These are phyloP conservation scores for Sordariomycetes sp. DNA, from an alignment of 2,329 filamentous ascomycete species.

Conservation along the genomic window DNA sequence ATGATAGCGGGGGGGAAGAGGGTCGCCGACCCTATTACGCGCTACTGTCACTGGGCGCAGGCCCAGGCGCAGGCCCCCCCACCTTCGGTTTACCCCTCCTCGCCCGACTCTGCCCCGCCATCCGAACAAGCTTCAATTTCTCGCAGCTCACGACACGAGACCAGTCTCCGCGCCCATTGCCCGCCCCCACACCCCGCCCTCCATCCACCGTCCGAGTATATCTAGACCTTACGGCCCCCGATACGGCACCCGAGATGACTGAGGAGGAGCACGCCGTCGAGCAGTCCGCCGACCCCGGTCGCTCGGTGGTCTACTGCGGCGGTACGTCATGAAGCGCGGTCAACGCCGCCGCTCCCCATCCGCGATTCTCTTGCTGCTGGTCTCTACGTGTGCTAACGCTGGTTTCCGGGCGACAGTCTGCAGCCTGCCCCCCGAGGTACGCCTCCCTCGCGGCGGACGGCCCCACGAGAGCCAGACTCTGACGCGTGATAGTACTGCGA, in stretches of 20 bases:
- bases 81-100: slow-evolving; percentile 2
- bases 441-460: slow-evolving; percentile 4
- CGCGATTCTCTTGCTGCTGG: not conserved
- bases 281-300: slow-evolving; percentile 29
- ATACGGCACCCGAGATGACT: slow-evolving; percentile 26
- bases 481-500: slow-evolving; percentile 78
- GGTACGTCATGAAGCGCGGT: slow-evolving; percentile 20
- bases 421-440: slow-evolving; percentile 52
- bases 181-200: not conserved
- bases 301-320: slow-evolving; percentile 42
- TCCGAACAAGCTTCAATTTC: not conserved
- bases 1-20: too few relatives aligned
- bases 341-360: slow-evolving; percentile 2
- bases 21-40: too few relatives aligned
- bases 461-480: slow-evolving; percentile 3
- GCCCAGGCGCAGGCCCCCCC: not conserved
- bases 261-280: slow-evolving; percentile 32
- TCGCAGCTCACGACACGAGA: not conserved
- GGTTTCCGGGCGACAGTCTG: slow-evolving; percentile 31
- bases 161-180: not conserved
- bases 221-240: not conserved
- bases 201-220: not conserved
- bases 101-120: slow-evolving; percentile 1
- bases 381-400: not conserved
- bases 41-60: too few relatives aligned